Evolutionary conservation across 495 filamentous ascomycete genomes (phyloP).

Genomic region (Xylaria scruposa): DNA sequence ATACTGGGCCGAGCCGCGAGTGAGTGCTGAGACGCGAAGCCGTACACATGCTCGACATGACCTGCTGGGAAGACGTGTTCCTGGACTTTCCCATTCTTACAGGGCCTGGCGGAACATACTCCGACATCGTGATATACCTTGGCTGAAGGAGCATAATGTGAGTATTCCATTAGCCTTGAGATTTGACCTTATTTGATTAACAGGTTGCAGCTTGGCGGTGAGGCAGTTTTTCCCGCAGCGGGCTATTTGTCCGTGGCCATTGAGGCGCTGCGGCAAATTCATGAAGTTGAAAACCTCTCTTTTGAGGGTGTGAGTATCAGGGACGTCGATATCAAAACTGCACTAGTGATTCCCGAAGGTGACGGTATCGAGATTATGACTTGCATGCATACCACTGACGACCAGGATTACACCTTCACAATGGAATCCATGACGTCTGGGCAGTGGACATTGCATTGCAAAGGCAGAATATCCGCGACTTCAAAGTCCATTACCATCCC

Average conservation of each 20-base stretch:
- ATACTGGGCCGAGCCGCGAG: slow-evolving; percentile 52
- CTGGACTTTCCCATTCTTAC: slow-evolving; percentile 40
- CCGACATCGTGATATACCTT: slow-evolving; percentile 18
- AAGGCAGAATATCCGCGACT: slow-evolving; percentile 22
- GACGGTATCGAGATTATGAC: slow-evolving; percentile 35
- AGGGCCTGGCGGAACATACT: slow-evolving; percentile 9
- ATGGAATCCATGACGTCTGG: neutral
- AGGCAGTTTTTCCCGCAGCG: slow-evolving; percentile 3
- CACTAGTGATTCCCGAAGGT: slow-evolving; percentile 42
- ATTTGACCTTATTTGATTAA: neutral
- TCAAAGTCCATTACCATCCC: neutral
- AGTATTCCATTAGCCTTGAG: slow-evolving; percentile 2
- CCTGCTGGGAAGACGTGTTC: slow-evolving; percentile 46
- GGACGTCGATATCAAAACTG: slow-evolving; percentile 49
- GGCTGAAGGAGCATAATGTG: slow-evolving; percentile 31
- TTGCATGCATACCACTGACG: neutral
- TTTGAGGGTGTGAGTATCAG: slow-evolving; percentile 37
- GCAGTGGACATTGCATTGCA: slow-evolving; percentile 24
- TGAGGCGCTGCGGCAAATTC: neutral
- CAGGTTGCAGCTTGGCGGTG: neutral
- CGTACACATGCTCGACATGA: slow-evolving; percentile 45
- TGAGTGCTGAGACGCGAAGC: slow-evolving; percentile 30
- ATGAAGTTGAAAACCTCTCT: neutral
- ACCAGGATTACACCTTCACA: slow-evolving; percentile 5
- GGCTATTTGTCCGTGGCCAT: neutral